A percentile compares a stretch with the other conserved stretches of the same genome.
These are phyloP conservation scores for Lanmaoa pseudosensibilis DNA, from an alignment of 768 basidiomycete genomes.

Conservation along the genomic window DNA sequence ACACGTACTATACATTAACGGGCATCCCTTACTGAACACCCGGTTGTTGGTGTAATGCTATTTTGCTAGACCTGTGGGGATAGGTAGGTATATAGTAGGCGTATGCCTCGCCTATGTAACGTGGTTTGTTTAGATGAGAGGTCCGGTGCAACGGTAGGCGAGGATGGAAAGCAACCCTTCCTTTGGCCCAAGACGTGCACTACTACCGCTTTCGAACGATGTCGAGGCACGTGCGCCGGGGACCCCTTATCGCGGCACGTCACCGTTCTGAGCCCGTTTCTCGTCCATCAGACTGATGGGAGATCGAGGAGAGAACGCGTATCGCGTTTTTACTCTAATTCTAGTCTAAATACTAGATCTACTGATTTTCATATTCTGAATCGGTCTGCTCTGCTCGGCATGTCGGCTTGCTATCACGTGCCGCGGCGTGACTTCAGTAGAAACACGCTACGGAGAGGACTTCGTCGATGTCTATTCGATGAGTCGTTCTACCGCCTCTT, in stretches of 20 bases:
- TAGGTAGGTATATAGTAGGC: no score
- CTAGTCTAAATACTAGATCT: not conserved
- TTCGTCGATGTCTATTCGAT: no score
- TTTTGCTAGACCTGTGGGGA: not conserved
- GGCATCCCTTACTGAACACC: constrained; percentile 75
- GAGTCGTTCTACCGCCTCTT: no score
- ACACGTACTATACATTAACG: constrained; percentile 73
- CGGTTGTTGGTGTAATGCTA: constrained; percentile 55
- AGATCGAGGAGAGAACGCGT: not conserved
- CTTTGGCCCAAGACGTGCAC: no score
- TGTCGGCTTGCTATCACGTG: no score
- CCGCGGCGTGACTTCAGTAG: no score
- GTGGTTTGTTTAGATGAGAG: no score
- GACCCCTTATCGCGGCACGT: not conserved
- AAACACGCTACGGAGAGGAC: not conserved
- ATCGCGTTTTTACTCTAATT: not conserved
- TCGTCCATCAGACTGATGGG: not conserved
- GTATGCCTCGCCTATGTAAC: no score
- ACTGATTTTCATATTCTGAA: not conserved
- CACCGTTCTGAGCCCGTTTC: not conserved
- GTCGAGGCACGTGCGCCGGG: not conserved
- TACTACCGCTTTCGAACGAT: not conserved
- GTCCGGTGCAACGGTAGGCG: no score
- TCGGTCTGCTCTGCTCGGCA: no score
- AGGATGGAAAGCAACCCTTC: no score